These are phyloP conservation scores for Phoma sp. DNA, from an alignment of 2,329 filamentous ascomycete genomes.

Conservation along the genomic window DNA sequence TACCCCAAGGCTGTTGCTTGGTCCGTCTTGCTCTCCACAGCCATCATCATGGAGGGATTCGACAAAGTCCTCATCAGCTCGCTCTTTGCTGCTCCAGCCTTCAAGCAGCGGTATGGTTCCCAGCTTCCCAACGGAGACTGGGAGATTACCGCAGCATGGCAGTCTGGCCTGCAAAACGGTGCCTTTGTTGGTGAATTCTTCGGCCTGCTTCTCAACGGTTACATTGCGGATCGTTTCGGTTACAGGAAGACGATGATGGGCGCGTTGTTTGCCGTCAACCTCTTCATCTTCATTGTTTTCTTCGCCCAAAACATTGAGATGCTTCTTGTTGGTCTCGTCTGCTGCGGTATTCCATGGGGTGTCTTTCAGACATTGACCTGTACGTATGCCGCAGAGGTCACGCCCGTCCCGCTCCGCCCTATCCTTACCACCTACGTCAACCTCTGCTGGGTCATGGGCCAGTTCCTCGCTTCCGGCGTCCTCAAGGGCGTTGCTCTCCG, in stretches of 20 bases:
- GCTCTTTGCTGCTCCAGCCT: conserved; percentile 64
- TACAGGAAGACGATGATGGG: conserved; percentile 49
- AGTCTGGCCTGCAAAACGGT: conserved; percentile 55
- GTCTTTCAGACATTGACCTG: conserved; percentile 57
- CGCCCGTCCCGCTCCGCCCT: conserved; percentile 71
- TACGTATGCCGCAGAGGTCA: conserved; percentile 65
- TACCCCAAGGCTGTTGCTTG: conserved; percentile 88
- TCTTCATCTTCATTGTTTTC: conserved; percentile 47
- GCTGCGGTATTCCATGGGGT: conserved; percentile 53
- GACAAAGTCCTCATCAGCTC: conserved; percentile 82
- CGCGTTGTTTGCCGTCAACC: conserved; percentile 36
- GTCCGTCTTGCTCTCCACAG: conserved; percentile 83
- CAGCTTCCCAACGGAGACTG: conserved; percentile 47
- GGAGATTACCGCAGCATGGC: conserved; percentile 54
- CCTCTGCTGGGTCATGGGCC: conserved; percentile 77
- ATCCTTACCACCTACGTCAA: conserved; percentile 70
- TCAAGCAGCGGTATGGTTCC: conserved; percentile 53
- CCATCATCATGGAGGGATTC: conserved; percentile 91
- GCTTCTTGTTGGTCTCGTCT: conserved; percentile 65
- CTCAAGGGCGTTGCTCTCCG: conserved; percentile 70
- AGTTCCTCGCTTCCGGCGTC: conserved; percentile 74
- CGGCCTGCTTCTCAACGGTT: conserved; percentile 55
- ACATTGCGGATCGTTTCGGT: conserved; percentile 53
- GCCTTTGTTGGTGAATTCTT: conserved; percentile 53
- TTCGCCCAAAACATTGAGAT: conserved; percentile 57